Conservation (phyloP, 805 yeast species). For the Monosporozyma servazzii region DNA sequence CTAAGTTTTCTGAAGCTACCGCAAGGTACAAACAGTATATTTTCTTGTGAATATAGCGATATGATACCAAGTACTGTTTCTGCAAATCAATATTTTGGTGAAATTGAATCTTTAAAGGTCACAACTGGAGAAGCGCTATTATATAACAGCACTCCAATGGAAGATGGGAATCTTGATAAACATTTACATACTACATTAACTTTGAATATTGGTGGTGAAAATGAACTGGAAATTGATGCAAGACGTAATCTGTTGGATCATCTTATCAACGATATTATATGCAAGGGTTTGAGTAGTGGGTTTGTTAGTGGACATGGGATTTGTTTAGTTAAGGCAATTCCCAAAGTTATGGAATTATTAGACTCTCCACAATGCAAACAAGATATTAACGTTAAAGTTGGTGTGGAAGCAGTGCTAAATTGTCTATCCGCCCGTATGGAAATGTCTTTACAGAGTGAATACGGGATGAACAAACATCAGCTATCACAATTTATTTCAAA, state of each 20-base stretch:
- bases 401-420: constrained; percentile 10
- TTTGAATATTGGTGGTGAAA: constrained; percentile 25
- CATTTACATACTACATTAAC: constrained; percentile 24
- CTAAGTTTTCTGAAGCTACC: constrained; percentile 24
- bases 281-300: constrained; percentile 22
- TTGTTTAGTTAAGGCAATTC: constrained; percentile 17
- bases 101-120: constrained; percentile 24
- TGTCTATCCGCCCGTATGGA: constrained; percentile 14
- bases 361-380: background rate
- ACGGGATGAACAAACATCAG: constrained; percentile 11
- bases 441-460: constrained; percentile 13
- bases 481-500: constrained; percentile 10
- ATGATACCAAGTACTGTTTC: constrained; percentile 25
- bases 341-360: constrained; percentile 1
- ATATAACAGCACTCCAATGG: constrained; percentile 13
- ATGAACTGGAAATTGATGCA: constrained; percentile 24
- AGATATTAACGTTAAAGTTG: constrained; percentile 4
- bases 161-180: constrained; percentile 2
- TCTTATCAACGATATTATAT: constrained; percentile 20
- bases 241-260: constrained; percentile 21
- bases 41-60: constrained; percentile 23
- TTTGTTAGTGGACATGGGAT: constrained; percentile 22
- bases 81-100: constrained; percentile 23
- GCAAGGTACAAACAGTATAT: constrained; percentile 19
- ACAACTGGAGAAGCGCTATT: constrained; percentile 27